These are phyloP conservation scores for Rosa persica DNA, from an alignment of 306 rosid species.

Conservation along the genomic window DNA sequence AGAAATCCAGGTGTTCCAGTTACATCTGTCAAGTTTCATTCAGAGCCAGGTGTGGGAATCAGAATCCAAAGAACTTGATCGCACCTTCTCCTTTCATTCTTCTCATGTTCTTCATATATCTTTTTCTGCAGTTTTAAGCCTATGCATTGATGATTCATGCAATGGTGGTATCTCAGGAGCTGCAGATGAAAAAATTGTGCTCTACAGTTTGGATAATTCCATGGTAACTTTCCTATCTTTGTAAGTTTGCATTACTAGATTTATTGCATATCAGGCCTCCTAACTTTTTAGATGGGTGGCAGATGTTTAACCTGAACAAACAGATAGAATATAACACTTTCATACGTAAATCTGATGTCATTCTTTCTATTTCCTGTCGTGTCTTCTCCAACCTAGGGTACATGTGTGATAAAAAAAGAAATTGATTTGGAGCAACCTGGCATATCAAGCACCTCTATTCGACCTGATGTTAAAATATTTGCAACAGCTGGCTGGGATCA, in stretches of 20 bases:
- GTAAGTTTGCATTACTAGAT: background rate
- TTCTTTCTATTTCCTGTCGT: background rate
- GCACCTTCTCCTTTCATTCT: background rate
- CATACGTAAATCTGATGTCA: background rate
- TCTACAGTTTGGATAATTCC: constrained; percentile 78
- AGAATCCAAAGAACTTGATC: constrained; percentile 4
- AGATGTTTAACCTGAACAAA: background rate
- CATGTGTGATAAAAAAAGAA: constrained; percentile 69
- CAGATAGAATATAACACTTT: background rate
- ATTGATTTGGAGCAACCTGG: constrained; percentile 85
- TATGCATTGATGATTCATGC: constrained; percentile 66
- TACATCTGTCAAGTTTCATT: constrained; percentile 77
- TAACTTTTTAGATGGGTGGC: background rate
- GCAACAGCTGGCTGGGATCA: constrained; percentile 99
- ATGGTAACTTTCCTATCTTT: constrained; percentile 47
- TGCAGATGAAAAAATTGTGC: constrained; percentile 79
- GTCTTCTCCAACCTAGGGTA: constrained; percentile 42
- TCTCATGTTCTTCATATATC: constrained; percentile 15
- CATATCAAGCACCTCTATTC: constrained; percentile 73
- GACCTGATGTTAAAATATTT: constrained; percentile 72
- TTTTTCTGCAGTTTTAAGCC: constrained; percentile 66
- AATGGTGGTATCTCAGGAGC: constrained; percentile 92
- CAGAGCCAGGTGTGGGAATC: constrained; percentile 70
- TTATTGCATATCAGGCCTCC: background rate
- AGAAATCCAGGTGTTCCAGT: constrained; percentile 65